Conservation (phyloP, 352 stramenopile genomes). For the Phytophthora tubulina region DNA sequence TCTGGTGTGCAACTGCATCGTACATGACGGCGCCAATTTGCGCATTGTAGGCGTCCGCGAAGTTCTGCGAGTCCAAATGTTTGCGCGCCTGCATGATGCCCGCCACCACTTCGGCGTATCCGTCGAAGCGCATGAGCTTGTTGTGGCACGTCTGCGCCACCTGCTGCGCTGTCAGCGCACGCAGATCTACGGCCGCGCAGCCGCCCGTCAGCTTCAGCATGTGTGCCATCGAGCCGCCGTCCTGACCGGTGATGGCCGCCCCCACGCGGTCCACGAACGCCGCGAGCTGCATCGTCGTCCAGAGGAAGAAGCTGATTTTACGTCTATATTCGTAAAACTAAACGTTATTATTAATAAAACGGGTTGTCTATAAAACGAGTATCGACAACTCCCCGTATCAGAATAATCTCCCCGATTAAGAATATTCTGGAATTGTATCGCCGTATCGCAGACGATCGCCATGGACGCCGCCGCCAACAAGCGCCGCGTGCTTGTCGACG, state of each 20-base stretch:
- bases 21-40: slow-evolving; percentile 83
- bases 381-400: no score
- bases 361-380: no score
- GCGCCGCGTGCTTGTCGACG: slow-evolving; percentile 38
- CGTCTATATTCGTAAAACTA: no score
- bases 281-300: slow-evolving; percentile 61
- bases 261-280: slow-evolving; percentile 72
- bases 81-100: slow-evolving; percentile 76
- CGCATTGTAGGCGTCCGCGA: slow-evolving; percentile 66
- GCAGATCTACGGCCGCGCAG: slow-evolving; percentile 49
- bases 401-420: no score
- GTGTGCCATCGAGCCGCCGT: slow-evolving; percentile 61
- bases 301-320: not conserved
- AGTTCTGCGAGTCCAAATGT: slow-evolving; percentile 50
- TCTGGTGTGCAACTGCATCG: slow-evolving; percentile 14
- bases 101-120: slow-evolving; percentile 69
- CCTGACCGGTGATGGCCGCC: slow-evolving; percentile 55
- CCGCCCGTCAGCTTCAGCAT: slow-evolving; percentile 58
- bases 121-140: slow-evolving; percentile 66
- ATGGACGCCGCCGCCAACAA: slow-evolving; percentile 43
- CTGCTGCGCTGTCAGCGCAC: slow-evolving; percentile 55
- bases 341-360: no score
- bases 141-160: slow-evolving; percentile 61
- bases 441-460: slow-evolving; percentile 9
- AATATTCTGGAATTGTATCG: not conserved